These are phyloP conservation scores for Hura crepitans DNA, from an alignment of 441 rosid genomes.

Conservation along the genomic window DNA sequence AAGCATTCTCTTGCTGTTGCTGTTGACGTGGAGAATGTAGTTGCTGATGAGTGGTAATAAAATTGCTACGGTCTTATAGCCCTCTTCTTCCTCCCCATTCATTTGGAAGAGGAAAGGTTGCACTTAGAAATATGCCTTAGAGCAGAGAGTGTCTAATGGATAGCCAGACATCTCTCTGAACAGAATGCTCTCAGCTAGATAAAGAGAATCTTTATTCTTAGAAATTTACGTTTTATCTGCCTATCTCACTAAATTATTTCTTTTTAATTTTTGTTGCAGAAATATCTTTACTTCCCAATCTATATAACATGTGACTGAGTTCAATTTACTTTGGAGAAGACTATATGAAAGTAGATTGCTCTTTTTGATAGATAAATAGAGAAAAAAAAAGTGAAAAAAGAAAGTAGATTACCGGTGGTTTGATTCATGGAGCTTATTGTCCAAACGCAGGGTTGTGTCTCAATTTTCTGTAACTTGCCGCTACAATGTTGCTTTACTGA, in stretches of 20 bases:
- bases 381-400: too few species aligned
- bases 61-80: too few species aligned
- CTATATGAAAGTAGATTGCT: not conserved
- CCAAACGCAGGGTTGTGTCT: not conserved
- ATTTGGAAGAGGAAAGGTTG: too few species aligned
- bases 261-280: not conserved
- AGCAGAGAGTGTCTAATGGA: not conserved
- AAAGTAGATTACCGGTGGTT: not conserved
- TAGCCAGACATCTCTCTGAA: not conserved
- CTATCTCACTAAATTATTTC: not conserved
- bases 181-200: not conserved
- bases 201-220: not conserved
- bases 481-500: not conserved
- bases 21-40: too few species aligned
- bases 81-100: too few species aligned
- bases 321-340: not conserved
- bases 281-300: not conserved
- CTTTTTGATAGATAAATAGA: too few species aligned
- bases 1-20: too few species aligned
- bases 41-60: too few species aligned
- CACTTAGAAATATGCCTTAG: not conserved
- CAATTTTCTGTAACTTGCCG: not conserved
- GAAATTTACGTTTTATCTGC: not conserved
- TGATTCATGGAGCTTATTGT: not conserved
- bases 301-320: not conserved